Evolutionary conservation across 352 stramenopile species (phyloP).

Genomic region (Pythium guiyangense): DNA sequence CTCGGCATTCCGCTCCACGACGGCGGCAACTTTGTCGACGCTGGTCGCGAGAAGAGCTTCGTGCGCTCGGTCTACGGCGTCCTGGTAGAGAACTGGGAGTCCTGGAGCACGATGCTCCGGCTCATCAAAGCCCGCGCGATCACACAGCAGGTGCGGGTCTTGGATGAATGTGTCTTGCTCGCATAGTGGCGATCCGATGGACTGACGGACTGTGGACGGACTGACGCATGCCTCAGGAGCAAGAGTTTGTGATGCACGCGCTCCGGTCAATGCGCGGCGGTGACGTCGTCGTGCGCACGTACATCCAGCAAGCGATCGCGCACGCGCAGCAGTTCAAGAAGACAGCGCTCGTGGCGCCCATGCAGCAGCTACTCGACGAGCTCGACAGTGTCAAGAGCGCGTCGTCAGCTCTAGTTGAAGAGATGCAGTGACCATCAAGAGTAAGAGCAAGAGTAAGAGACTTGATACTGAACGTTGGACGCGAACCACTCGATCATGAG

Average conservation of each 20-base stretch:
- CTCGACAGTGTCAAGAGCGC: background rate
- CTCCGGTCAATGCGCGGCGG: constrained; percentile 69
- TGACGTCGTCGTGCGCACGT: constrained; percentile 51
- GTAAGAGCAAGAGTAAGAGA: no score
- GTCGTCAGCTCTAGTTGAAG: no score
- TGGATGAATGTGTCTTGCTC: no score
- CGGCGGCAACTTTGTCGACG: constrained; percentile 37
- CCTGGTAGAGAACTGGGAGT: constrained; percentile 81
- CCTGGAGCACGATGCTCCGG: constrained; percentile 78
- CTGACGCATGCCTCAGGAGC: constrained; percentile 39
- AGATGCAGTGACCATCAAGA: no score
- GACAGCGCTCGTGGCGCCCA: constrained; percentile 35
- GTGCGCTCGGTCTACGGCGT: constrained; percentile 66
- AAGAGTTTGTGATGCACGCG: constrained; percentile 73
- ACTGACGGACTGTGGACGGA: constrained; percentile 1
- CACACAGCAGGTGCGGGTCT: constrained; percentile 56
- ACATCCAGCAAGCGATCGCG: constrained; percentile 63
- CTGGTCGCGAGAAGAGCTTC: constrained; percentile 52
- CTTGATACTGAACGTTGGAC: no score
- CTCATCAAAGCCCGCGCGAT: constrained; percentile 70
- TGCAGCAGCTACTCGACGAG: constrained; percentile 37
- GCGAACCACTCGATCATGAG: no score
- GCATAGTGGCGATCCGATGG: background rate
- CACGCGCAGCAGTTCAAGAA: constrained; percentile 74
- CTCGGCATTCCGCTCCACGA: constrained; percentile 76